A percentile compares a stretch with the other conserved stretches of the same genome.
These are phyloP conservation scores for Arthrinium phaeospermum DNA, from an alignment of 2,329 filamentous ascomycete genomes.

Conservation along the genomic window DNA sequence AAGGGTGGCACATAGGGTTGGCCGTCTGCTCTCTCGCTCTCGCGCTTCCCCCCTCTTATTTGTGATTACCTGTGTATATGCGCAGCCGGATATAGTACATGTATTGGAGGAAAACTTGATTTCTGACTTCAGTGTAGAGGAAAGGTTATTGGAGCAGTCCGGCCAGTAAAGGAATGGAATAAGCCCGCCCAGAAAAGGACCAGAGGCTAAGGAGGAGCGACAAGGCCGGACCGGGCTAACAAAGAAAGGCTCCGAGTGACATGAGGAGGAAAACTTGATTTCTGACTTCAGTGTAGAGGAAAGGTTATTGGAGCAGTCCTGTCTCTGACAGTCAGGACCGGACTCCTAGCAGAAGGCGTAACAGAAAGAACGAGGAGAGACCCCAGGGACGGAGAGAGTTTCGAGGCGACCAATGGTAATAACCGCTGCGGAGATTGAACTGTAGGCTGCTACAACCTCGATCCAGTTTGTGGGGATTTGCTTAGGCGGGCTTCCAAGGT, in stretches of 20 bases:
- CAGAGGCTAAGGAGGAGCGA: slow-evolving; percentile 10
- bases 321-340: slow-evolving; percentile 12
- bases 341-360: background rate
- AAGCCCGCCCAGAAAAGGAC: slow-evolving; percentile 11
- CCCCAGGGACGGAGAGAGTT: slow-evolving; percentile 3
- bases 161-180: slow-evolving; percentile 11
- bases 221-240: slow-evolving; percentile 16
- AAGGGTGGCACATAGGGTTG: slow-evolving; percentile 6
- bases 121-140: background rate
- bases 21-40: background rate
- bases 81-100: background rate
- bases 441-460: slow-evolving; percentile 16
- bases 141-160: slow-evolving; percentile 14
- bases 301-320: slow-evolving; percentile 16
- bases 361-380: slow-evolving; percentile 11
- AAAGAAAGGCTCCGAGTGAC: slow-evolving; percentile 9
- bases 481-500: slow-evolving; percentile 2
- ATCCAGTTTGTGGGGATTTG: slow-evolving; percentile 16
- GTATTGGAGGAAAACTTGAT: slow-evolving; percentile 9
- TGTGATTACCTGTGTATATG: background rate
- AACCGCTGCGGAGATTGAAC: slow-evolving; percentile 12
- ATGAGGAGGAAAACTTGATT: slow-evolving; percentile 14
- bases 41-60: background rate
- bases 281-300: background rate
- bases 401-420: slow-evolving; percentile 15